Base-by-base conservation (phyloP, 306 rosid genomes). In the Castanea mollissima region DNA sequence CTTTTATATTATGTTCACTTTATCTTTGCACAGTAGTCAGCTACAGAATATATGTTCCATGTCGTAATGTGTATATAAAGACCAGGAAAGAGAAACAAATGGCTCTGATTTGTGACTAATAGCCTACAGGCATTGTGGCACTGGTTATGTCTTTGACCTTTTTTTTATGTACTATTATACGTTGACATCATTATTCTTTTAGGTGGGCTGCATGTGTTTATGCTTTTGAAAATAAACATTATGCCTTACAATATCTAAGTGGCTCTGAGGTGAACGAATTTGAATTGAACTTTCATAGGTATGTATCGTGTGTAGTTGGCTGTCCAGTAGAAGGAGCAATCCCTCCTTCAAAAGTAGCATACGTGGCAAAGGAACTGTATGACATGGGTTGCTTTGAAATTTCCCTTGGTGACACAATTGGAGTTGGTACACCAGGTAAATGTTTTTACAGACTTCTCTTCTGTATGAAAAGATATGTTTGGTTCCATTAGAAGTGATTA, bases 311-410 rank as follows among this genome's bases (percentile, higher is more conserved):
- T 71, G 94, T 85, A 56, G 91, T 84, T 87, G 99, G 92, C 69
- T 95, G 99, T 81, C 99, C 99, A 4, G 93, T 82, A 62, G 99
- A 95, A 88, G 99, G 99, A 85, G 86, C 84, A 81, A 78, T 95
- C 55, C 19, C 90, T 58, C 97, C 97, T n/a, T 89, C 97, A 65
- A 91, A 78, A 80, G 99, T 95, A 38, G 98, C 96, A 64, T 90
- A 90, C 81, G 96, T 95, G 51, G 97, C 99, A 74, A 95, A 91
- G 82, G 92, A 89, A 82, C 88, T 95, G 35, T 76, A 90, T 76
- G 91, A 95, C 74, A 94, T 94, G 98, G 99, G 99, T 56, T 95
- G 99, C 89, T 95, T 90, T 73, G 99, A 95, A 81, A 92, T 95
- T 84, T 95, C 99, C 78, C 98, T 95, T 49, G 99, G 86, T 63